Percentiles rank a stretch among this genome's conserved stretches.
These are phyloP conservation scores for Sporopachydermia lactativora DNA, from an alignment of 805 yeast genomes.

Conservation along the genomic window DNA sequence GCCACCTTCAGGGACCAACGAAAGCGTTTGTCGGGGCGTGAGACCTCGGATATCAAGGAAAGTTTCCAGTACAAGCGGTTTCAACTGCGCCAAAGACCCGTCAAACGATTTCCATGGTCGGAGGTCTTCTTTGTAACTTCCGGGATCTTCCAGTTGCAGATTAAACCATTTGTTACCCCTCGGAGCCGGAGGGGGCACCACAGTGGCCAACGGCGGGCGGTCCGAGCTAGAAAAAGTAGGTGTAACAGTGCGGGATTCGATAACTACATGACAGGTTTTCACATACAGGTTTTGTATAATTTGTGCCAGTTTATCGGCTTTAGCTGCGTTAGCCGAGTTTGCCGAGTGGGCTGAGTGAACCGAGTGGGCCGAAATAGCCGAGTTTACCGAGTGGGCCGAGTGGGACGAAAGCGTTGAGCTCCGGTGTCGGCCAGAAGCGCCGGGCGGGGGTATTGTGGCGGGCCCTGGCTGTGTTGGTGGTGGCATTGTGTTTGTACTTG, in stretches of 20 bases:
- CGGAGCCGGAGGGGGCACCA: slow-evolving; percentile 8
- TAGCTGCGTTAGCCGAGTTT: slow-evolving; percentile 19
- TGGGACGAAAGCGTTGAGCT: too few relatives aligned
- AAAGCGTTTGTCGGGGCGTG: slow-evolving; percentile 41
- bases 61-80: slow-evolving; percentile 82
- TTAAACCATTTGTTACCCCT: slow-evolving; percentile 23
- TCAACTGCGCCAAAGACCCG: slow-evolving; percentile 22
- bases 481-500: too few relatives aligned
- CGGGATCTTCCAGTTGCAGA: slow-evolving; percentile 24
- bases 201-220: not conserved
- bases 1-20: slow-evolving; percentile 34
- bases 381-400: too few relatives aligned
- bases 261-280: slow-evolving; percentile 23
- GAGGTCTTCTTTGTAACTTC: slow-evolving; percentile 38
- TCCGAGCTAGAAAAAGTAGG: not conserved
- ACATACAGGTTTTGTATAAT: slow-evolving; percentile 24
- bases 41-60: slow-evolving; percentile 53
- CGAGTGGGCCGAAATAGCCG: too few relatives aligned
- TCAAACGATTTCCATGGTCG: slow-evolving; percentile 39
- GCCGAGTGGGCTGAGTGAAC: too few relatives aligned
- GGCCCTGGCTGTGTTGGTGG: too few relatives aligned
- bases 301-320: slow-evolving; percentile 26
- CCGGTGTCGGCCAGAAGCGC: too few relatives aligned
- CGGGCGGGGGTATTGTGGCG: too few relatives aligned
- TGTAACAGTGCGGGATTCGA: slow-evolving; percentile 16